A percentile compares a stretch with the other conserved stretches of the same genome.
phyloP scores from a whole-genome alignment of 2,329 filamentous ascomycete genomes.

The Magnaporthiopsis rhizophila region DNA sequence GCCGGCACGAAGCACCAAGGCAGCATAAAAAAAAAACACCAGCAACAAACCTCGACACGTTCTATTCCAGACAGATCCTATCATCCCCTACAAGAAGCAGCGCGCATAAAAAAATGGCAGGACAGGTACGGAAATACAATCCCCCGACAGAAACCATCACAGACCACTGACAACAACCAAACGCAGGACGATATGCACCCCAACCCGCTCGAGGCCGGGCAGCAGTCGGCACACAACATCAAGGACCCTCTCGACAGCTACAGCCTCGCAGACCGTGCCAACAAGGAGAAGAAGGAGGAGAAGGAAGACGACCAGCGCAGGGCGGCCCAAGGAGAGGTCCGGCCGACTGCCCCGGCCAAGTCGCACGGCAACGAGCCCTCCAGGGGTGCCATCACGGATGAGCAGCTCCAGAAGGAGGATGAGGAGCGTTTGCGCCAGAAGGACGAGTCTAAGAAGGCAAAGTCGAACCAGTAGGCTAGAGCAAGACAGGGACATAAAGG shows the following conservation, averaged over 20 bases:
- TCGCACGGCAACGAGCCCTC: conserved; percentile 67
- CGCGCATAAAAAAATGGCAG: neutral
- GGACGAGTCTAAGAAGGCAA: conserved; percentile 20
- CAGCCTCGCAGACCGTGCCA: conserved; percentile 5
- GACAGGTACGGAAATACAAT: neutral
- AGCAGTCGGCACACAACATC: conserved; percentile 6
- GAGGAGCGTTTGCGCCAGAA: conserved; percentile 56
- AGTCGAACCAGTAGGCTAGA: conserved; percentile 1
- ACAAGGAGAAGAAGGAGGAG: conserved; percentile 8
- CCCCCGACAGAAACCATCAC: neutral
- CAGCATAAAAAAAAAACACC: no score
- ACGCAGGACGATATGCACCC: conserved; percentile 6
- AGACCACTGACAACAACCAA: neutral
- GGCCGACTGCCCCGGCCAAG: conserved; percentile 37
- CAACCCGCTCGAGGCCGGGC: neutral
- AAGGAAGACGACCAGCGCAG: neutral
- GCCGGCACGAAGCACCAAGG: no score
- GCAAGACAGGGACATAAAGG: neutral
- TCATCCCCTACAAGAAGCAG: no score
- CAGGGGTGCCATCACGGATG: conserved; percentile 63
- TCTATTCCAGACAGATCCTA: neutral
- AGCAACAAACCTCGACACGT: neutral
- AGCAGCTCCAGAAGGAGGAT: conserved; percentile 60
- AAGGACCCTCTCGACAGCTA: conserved; percentile 6
- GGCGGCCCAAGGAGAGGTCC: neutral